Percentiles rank a stretch among this genome's conserved stretches.
These are phyloP conservation scores for Trichoderma lentiforme DNA, from an alignment of 2,329 filamentous ascomycete genomes.

Conservation along the genomic window DNA sequence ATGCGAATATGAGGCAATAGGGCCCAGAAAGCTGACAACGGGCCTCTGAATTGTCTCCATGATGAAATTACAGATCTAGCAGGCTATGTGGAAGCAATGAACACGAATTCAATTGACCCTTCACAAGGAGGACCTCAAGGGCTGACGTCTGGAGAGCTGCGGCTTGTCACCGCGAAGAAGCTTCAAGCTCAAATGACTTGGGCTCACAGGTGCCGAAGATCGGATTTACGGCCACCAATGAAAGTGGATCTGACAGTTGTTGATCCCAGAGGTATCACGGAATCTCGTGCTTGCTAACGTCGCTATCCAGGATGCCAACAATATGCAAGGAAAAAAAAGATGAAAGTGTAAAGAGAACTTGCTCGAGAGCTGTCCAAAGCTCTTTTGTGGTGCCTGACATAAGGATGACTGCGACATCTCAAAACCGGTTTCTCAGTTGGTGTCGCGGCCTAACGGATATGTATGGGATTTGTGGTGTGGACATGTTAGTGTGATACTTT, in stretches of 20 bases:
- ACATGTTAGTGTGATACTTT: background rate
- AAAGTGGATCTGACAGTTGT: conserved; percentile 2
- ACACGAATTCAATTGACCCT: background rate
- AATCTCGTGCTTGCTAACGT: background rate
- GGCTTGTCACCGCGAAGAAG: background rate
- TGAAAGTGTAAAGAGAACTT: background rate
- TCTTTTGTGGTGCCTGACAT: conserved; percentile 15
- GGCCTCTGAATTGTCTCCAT: conserved; percentile 36
- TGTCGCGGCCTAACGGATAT: background rate
- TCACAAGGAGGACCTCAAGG: background rate
- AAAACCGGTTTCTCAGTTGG: background rate
- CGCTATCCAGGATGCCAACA: background rate
- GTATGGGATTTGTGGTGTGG: too few species aligned
- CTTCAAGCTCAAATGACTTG: background rate
- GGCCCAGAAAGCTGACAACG: conserved; percentile 49
- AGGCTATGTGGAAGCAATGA: background rate
- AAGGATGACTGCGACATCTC: conserved; percentile 14
- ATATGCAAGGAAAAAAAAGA: background rate
- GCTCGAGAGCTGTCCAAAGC: background rate
- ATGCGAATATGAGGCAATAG: conserved; percentile 49
- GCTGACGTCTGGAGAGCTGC: background rate
- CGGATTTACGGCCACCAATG: background rate
- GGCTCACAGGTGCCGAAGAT: conserved; percentile 4
- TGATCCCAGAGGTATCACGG: background rate
- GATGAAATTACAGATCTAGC: background rate